Evolutionary conservation across 768 basidiomycete species (phyloP).

Genomic region (Xerocomellus amylosporus): DNA sequence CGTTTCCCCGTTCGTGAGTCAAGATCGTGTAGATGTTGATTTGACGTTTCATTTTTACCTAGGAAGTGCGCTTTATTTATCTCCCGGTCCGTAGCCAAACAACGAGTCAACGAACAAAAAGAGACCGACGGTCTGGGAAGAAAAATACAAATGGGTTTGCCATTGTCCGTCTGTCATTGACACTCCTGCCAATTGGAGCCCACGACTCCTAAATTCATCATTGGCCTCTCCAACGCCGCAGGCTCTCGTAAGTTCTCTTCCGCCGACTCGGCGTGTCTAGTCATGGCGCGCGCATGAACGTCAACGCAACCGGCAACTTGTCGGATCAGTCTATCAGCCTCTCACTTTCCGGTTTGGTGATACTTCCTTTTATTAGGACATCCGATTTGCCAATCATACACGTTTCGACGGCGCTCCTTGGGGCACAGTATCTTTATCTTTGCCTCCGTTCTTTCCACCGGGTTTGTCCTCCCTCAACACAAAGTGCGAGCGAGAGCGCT

Average conservation of each 20-base stretch:
- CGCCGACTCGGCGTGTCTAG: neutral
- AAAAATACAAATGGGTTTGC: neutral
- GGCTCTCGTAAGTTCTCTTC: neutral
- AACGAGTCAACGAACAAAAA: neutral
- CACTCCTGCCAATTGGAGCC: neutral
- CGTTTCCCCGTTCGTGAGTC: conserved; percentile 16
- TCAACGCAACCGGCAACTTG: neutral
- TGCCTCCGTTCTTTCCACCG: neutral
- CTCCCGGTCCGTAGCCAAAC: conserved; percentile 16
- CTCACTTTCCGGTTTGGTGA: neutral
- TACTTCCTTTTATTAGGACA: conserved; percentile 15
- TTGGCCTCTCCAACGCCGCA: neutral
- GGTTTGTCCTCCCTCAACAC: neutral
- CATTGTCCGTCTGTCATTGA: neutral
- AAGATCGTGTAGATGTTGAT: conserved; percentile 6
- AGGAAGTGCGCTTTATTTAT: conserved; percentile 10
- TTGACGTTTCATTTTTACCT: neutral
- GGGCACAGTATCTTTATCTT: neutral
- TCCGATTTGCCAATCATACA: neutral
- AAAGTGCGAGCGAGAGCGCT: neutral
- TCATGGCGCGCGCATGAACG: neutral
- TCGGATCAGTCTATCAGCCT: conserved; percentile 12
- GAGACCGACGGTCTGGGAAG: conserved; percentile 2
- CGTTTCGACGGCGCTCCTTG: neutral
- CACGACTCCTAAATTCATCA: neutral